Evolutionary conservation across 1,139 yeast genomes (phyloP), one percentile per base, ranked within the genome.

Genomic region (Nakaseomyces bracarensis): DNA sequence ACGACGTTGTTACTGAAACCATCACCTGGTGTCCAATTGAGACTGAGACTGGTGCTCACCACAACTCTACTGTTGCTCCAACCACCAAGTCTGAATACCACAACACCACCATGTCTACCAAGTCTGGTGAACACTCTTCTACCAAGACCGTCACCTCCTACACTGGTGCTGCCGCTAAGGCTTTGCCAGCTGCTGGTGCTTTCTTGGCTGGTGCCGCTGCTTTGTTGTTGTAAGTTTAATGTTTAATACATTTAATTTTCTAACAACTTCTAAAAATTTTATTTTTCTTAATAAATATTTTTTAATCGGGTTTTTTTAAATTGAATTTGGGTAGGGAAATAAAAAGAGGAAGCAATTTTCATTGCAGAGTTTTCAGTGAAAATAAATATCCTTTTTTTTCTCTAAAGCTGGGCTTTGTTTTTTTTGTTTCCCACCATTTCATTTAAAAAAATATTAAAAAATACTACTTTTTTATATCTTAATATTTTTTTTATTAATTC

Each of bases 171-270:
- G 60, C 57, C 44, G 58, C 50, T 38, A 52, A 50, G 50, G 58
- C 57, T 46, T 47, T 54, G 46, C 60, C 60, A 50, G 59, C 58
- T 51, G 60, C 56, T 39, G 58, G 58, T 53, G 60, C 59, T 49
- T 49, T 55, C 51, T 45, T 54, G 38, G 59, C 58, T 42, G 60
- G 60, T 54, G 60, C 59, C 48, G 60, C 58, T 45, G 59, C 58
- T 51, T 50, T 55, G 51, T 53, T 55, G 55, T 54, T 55, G 51
- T 55, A 55, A 54, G 52, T 31, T 27, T 35, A 38, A 18, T 22
- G 18, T 19, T 13, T 13, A 15, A 36, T 20, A 18, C 16, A 14
- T 27, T 37, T 9, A 8, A 8, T 16, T 14, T 29, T 14, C n/a
- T 25, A 13, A 21, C 20, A 28, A 29, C 20, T 28, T 11, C 19